Evolutionary conservation across 345 rosid species (phyloP).

Genomic region (Salix exigua): DNA sequence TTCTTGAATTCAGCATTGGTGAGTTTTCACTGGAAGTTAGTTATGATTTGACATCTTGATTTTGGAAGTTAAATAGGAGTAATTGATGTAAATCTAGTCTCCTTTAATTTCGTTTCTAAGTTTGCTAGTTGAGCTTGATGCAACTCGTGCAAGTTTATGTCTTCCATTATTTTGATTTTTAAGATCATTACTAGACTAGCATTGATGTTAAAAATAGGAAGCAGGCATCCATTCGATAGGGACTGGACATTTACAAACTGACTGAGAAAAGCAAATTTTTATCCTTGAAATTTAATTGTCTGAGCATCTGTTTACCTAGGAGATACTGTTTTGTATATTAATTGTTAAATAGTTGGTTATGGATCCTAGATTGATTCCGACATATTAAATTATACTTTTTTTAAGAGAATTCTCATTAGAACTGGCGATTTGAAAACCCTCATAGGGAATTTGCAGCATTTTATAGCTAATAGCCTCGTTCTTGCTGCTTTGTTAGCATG

Average conservation of each 20-base stretch:
- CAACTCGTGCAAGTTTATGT: not conserved
- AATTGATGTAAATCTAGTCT: not conserved
- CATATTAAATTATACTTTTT: not conserved
- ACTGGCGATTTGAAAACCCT: not conserved
- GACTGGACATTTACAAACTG: not conserved
- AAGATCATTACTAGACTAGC: not conserved
- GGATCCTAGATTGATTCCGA: not conserved
- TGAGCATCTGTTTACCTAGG: not conserved
- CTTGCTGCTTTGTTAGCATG: not conserved
- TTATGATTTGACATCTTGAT: not conserved
- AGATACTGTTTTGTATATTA: not conserved
- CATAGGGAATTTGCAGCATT: not conserved
- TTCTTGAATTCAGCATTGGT: conserved; percentile 79
- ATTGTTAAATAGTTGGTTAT: not conserved
- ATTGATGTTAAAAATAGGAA: not conserved
- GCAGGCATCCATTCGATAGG: not conserved
- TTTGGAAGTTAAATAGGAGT: not conserved
- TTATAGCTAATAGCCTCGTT: not conserved
- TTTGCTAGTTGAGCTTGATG: not conserved
- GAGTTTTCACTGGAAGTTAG: conserved; percentile 17
- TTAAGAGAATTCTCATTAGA: not conserved
- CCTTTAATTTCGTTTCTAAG: not conserved
- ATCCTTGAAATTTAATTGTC: not conserved
- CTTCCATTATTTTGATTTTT: not conserved
- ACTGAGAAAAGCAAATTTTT: not conserved